phyloP scores from a whole-genome alignment of 306 rosid genomes.

The Vicia faba region DNA sequence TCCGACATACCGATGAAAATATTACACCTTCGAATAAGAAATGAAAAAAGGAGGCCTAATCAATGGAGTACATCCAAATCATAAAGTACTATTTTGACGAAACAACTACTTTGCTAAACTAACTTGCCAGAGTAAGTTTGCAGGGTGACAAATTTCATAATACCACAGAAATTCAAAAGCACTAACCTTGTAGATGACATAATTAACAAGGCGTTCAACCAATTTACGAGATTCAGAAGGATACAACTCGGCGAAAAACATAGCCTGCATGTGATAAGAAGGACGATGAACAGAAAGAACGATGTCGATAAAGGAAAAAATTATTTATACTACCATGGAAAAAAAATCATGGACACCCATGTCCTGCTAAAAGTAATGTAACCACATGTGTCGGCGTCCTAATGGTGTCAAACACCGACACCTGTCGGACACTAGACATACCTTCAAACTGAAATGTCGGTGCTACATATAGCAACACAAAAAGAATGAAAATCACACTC shows the following conservation, averaged over 20 bases:
- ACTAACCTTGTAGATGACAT: slow-evolving; percentile 88
- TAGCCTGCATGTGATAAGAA: slow-evolving; percentile 61
- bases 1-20: too few relatives aligned
- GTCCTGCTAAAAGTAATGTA: slow-evolving; percentile 1
- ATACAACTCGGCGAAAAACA: slow-evolving; percentile 81
- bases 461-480: not conserved
- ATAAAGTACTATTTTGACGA: not conserved
- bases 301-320: slow-evolving; percentile 3
- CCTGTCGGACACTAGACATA: not conserved
- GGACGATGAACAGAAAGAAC: slow-evolving; percentile 26
- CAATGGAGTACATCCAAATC: too few relatives aligned
- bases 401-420: not conserved
- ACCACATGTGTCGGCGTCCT: not conserved
- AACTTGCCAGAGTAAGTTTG: not conserved
- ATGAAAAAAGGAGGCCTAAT: too few relatives aligned
- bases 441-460: not conserved
- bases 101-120: slow-evolving; percentile 1
- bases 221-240: slow-evolving; percentile 80
- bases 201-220: slow-evolving; percentile 82
- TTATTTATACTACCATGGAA: not conserved
- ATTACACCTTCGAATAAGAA: too few relatives aligned
- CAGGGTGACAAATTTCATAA: slow-evolving; percentile 1
- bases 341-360: slow-evolving; percentile 18
- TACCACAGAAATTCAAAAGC: slow-evolving; percentile 10
- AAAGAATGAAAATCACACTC: slow-evolving; percentile 20